A percentile compares a stretch with the other conserved stretches of the same genome.
Evolutionary conservation across 805 yeast species (phyloP).

Genomic region (Sugiyamaella mastotermitis): DNA sequence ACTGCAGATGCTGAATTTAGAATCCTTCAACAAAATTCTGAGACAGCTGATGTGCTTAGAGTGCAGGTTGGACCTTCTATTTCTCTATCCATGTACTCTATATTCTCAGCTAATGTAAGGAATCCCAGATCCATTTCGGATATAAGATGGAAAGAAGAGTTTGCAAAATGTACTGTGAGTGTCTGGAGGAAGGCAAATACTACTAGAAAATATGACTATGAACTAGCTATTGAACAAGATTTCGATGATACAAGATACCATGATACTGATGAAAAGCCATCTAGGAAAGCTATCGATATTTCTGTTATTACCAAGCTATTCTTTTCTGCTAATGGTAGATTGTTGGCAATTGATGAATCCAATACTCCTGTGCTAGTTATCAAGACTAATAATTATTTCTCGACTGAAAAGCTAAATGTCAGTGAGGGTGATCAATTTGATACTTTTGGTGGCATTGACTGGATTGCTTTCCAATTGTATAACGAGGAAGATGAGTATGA

Average conservation of each 20-base stretch:
- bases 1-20: constrained; percentile 33
- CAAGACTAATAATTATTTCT: constrained; percentile 35
- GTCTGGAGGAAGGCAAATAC: constrained; percentile 29
- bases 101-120: constrained; percentile 48
- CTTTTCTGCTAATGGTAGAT: constrained; percentile 63
- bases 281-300: constrained; percentile 36
- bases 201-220: constrained; percentile 35
- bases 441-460: constrained; percentile 30
- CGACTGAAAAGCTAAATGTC: constrained; percentile 3
- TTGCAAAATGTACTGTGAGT: constrained; percentile 47
- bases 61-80: constrained; percentile 55
- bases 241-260: constrained; percentile 71
- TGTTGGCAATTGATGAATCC: constrained; percentile 56
- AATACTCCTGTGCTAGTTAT: constrained; percentile 61
- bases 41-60: too few relatives aligned
- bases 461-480: constrained; percentile 45
- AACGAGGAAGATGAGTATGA: constrained; percentile 24
- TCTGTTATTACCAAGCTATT: constrained; percentile 46
- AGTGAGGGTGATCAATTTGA: constrained; percentile 15
- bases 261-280: constrained; percentile 44
- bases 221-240: constrained; percentile 45
- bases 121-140: constrained; percentile 36
- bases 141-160: constrained; percentile 70
- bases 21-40: constrained; percentile 4
- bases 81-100: constrained; percentile 50